Evolutionary conservation across 495 filamentous ascomycete species (phyloP), one percentile per base, ranked within the genome.

Genomic region (Trypethelium eluteriae): DNA sequence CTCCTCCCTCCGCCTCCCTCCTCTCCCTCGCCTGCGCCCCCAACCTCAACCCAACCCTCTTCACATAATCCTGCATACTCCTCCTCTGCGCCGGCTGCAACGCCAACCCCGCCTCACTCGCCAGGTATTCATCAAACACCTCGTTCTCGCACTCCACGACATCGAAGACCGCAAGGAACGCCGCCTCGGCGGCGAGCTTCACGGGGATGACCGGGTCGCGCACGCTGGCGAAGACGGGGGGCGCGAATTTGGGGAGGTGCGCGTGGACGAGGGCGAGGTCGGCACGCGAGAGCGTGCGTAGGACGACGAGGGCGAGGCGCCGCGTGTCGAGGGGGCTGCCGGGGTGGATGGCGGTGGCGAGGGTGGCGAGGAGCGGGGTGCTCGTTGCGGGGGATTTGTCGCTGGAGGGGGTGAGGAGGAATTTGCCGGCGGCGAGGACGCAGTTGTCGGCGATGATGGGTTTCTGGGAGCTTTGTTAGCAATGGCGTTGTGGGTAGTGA

Each of bases 31-130:
- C 90, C 74, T 96, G 94, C 64, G 77, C 84, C 2, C 87, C 93
- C 25, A 98, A 77, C 70, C 92, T 83, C 65, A 96, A 76, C 14
- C 90, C 90, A 53, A 98, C 87, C 16, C 95, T 83, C 81, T 96
- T 96, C 79, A 98, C 98, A 78, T 98, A 98, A 72, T 98, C 94
- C 56, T 88, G 84, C 90, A 98, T 97, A 74, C 89, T 93, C 65
- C 94, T 80, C 82, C 95, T 95, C 39, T 83, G 84, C 9, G 83
- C 86, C 0, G 89, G 79, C 2, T 84, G 79, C 41, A 96, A 76
- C 0, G 84, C 85, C 62, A 79, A 70, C 25, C 53, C 64, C 25
- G 86, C 83, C 41, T 84, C 78, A 14, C 82, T 83, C 3, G 83
- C 78, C 75, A 98, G 86, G 72, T 92, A 98, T 80, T 92, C 92